Conservation (phyloP, 768 basidiomycete genomes). For the Leucogyrophana mollusca region DNA sequence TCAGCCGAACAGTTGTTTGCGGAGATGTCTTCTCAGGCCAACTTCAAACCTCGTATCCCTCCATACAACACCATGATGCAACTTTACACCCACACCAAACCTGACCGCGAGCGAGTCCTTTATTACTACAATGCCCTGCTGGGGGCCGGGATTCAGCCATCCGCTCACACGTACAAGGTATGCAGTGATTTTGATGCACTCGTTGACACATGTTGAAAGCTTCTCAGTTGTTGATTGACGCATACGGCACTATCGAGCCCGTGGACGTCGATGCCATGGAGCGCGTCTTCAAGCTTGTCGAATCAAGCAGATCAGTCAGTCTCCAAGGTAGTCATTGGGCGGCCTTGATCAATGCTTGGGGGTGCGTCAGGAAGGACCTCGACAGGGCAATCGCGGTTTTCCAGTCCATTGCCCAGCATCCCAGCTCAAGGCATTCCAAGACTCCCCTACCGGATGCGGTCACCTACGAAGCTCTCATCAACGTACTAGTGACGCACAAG, state of each 20-base stretch:
- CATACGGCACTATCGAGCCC: conserved; percentile 84
- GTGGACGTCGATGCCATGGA: conserved; percentile 74
- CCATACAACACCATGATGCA: conserved; percentile 99
- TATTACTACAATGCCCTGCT: conserved; percentile 71
- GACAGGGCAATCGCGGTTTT: conserved; percentile 76
- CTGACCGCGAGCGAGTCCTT: conserved; percentile 74
- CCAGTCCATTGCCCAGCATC: conserved; percentile 63
- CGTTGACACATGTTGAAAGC: conserved; percentile 1
- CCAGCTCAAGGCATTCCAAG: conserved; percentile 33
- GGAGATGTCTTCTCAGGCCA: conserved; percentile 74
- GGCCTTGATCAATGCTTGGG: conserved; percentile 85
- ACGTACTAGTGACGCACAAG: conserved; percentile 76
- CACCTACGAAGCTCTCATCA: conserved; percentile 87
- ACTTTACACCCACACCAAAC: conserved; percentile 87
- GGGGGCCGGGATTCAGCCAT: conserved; percentile 62
- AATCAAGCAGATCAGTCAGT: conserved; percentile 32
- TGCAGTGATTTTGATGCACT: conserved; percentile 10
- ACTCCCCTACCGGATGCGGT: conserved; percentile 70
- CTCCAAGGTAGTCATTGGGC: conserved; percentile 70
- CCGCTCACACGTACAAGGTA: conserved; percentile 94
- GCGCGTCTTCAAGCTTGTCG: conserved; percentile 60
- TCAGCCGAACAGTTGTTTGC: conserved; percentile 81
- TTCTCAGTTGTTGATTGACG: conserved; percentile 78
- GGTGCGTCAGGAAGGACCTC: conserved; percentile 75
- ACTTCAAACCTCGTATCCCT: conserved; percentile 87